Conservation (phyloP, 1,139 yeast species). For the Candida glucosophila region DNA sequence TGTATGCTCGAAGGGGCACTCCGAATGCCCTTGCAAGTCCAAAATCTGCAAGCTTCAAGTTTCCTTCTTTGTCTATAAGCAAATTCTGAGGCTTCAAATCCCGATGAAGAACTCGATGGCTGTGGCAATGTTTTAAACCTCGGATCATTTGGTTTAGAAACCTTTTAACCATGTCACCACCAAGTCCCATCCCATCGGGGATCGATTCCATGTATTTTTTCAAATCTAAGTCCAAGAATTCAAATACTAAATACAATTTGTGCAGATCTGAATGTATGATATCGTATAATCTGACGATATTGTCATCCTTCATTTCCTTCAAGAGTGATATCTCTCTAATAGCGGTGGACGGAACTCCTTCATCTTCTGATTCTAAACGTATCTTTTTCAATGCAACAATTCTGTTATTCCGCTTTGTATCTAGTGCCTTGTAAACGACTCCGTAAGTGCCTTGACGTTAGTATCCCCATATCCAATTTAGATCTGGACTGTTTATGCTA, state of each 20-base stretch:
- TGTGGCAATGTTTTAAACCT: constrained; percentile 92
- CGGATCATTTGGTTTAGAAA: constrained; percentile 88
- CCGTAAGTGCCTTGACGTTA: constrained; percentile 70
- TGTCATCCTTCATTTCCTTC: constrained; percentile 88
- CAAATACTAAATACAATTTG: constrained; percentile 87
- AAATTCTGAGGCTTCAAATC: constrained; percentile 95
- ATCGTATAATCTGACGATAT: constrained; percentile 84
- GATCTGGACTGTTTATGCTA: background rate
- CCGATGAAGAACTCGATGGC: constrained; percentile 90
- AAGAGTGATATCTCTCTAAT: constrained; percentile 90
- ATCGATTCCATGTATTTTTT: constrained; percentile 95
- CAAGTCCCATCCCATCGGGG: constrained; percentile 87
- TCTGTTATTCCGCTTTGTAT: constrained; percentile 79
- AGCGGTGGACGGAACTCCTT: constrained; percentile 98
- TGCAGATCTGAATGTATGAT: constrained; percentile 97
- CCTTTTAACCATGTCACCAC: constrained; percentile 81
- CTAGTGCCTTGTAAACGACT: constrained; percentile 93
- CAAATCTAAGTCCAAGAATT: constrained; percentile 86
- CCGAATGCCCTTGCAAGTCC: constrained; percentile 98
- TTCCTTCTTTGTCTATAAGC: constrained; percentile 90
- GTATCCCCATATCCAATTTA: constrained; percentile 4
- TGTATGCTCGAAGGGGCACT: constrained; percentile 90
- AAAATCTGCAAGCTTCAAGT: constrained; percentile 90
- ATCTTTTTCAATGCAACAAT: constrained; percentile 93
- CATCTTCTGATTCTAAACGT: constrained; percentile 93